phyloP scores from a whole-genome alignment of 768 basidiomycete species.

The Naganishia vaughanmartiniae region DNA sequence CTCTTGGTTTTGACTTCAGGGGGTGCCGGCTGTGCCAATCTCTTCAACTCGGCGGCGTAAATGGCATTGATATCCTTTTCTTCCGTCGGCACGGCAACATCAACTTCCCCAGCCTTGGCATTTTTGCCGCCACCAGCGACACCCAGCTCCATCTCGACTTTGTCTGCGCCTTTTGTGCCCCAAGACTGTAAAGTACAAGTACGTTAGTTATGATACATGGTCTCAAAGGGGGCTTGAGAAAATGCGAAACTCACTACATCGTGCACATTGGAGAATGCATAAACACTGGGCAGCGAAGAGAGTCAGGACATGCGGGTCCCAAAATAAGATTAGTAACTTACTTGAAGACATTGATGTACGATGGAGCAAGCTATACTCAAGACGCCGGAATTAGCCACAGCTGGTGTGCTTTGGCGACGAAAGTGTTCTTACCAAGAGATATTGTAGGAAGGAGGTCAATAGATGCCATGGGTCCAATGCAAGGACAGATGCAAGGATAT shows the following conservation, averaged over 20 bases:
- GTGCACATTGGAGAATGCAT: constrained; percentile 55
- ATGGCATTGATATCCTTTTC: constrained; percentile 66
- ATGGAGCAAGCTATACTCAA: constrained; percentile 74
- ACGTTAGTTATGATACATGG: not conserved
- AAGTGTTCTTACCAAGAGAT: constrained; percentile 37
- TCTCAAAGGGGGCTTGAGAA: not conserved
- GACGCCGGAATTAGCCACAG: constrained; percentile 58
- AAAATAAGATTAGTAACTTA: constrained; percentile 65
- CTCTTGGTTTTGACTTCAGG: constrained; percentile 57
- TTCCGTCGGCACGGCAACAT: constrained; percentile 77
- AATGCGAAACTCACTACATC: constrained; percentile 38
- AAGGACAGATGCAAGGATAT: constrained; percentile 70
- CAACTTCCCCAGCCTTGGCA: constrained; percentile 72
- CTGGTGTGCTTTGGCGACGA: not conserved
- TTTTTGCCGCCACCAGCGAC: constrained; percentile 62
- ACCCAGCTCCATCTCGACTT: constrained; percentile 77
- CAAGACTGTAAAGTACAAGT: constrained; percentile 59
- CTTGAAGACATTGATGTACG: constrained; percentile 92
- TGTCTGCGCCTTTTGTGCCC: constrained; percentile 96
- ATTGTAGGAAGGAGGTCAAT: constrained; percentile 85
- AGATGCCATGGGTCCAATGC: constrained; percentile 98
- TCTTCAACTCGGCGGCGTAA: constrained; percentile 86
- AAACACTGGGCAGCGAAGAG: constrained; percentile 58
- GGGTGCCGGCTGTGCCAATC: constrained; percentile 73
- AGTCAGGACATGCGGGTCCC: constrained; percentile 1